phyloP scores from a whole-genome alignment of 129 eudicot species.

The Erigeron canadensis region DNA sequence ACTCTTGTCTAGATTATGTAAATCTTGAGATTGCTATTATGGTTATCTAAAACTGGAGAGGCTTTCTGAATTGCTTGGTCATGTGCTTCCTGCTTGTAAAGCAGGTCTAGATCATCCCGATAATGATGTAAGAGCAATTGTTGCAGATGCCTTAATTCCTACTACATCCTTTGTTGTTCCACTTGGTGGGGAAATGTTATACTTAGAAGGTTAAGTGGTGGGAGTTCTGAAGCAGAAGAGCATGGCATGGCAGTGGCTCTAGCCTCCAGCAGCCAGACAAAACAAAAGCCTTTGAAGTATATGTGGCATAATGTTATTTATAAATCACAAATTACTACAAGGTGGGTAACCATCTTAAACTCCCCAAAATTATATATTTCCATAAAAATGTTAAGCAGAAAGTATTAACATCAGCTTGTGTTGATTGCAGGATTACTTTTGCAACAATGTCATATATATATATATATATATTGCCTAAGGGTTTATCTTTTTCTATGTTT shows the following conservation, averaged over 20 bases:
- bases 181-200: constrained; percentile 62
- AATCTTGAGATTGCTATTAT: not conserved
- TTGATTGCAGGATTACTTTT: constrained; percentile 64
- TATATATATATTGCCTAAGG: too few relatives aligned
- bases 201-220: constrained; percentile 28
- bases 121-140: constrained; percentile 99
- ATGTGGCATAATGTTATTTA: constrained; percentile 81
- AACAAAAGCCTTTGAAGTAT: constrained; percentile 21
- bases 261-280: too few relatives aligned
- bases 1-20: too few relatives aligned
- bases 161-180: constrained; percentile 78
- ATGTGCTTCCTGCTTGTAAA: constrained; percentile 94
- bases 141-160: constrained; percentile 96
- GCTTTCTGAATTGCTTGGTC: constrained; percentile 81
- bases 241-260: too few relatives aligned
- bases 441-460: constrained; percentile 82
- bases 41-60: constrained; percentile 52
- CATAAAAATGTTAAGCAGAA: not conserved
- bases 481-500: too few relatives aligned
- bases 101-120: constrained; percentile 98
- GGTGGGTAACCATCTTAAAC: constrained; percentile 35
- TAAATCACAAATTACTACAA: constrained; percentile 70
- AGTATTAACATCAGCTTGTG: constrained; percentile 14
- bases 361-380: not conserved
- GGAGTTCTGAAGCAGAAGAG: too few relatives aligned